phyloP scores from a whole-genome alignment of 768 basidiomycete genomes.

The Pleurotus cornucopiae region DNA sequence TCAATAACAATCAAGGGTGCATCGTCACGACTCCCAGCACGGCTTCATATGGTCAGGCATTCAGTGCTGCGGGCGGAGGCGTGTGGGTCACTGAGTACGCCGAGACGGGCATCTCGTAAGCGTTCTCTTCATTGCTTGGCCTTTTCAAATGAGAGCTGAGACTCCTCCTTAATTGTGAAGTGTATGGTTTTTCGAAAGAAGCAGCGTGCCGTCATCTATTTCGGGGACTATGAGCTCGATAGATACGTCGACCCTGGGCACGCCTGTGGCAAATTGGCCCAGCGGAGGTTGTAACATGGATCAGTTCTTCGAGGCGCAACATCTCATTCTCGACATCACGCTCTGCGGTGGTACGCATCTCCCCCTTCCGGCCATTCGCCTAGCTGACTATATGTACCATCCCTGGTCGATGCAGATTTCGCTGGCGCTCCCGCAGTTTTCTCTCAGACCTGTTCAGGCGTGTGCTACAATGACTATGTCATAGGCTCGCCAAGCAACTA shows the following conservation, averaged over 20 bases:
- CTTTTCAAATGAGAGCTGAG: no score
- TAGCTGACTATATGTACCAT: not conserved
- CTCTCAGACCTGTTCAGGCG: conserved; percentile 56
- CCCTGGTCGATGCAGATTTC: conserved; percentile 26
- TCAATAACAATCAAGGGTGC: conserved; percentile 63
- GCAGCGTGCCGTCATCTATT: conserved; percentile 42
- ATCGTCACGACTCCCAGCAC: conserved; percentile 49
- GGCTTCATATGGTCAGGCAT: conserved; percentile 59
- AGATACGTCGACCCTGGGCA: conserved; percentile 55
- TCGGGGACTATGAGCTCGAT: conserved; percentile 46
- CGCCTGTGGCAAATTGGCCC: conserved; percentile 69
- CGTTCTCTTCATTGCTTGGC: not conserved
- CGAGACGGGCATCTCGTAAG: conserved; percentile 58
- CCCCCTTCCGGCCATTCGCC: not conserved
- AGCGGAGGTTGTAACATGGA: conserved; percentile 48
- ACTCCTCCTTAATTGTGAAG: conserved; percentile 21
- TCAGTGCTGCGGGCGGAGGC: conserved; percentile 65
- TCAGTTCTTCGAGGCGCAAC: conserved; percentile 56
- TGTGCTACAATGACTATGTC: conserved; percentile 69
- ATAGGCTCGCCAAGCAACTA: conserved; percentile 58
- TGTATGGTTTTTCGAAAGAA: conserved; percentile 62
- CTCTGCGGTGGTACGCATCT: conserved; percentile 50
- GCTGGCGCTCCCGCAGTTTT: conserved; percentile 53
- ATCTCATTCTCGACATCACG: conserved; percentile 72
- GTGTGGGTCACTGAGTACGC: conserved; percentile 78